Conservation (phyloP, 2,329 filamentous ascomycete genomes). For the Zymoseptoria passerinii region DNA sequence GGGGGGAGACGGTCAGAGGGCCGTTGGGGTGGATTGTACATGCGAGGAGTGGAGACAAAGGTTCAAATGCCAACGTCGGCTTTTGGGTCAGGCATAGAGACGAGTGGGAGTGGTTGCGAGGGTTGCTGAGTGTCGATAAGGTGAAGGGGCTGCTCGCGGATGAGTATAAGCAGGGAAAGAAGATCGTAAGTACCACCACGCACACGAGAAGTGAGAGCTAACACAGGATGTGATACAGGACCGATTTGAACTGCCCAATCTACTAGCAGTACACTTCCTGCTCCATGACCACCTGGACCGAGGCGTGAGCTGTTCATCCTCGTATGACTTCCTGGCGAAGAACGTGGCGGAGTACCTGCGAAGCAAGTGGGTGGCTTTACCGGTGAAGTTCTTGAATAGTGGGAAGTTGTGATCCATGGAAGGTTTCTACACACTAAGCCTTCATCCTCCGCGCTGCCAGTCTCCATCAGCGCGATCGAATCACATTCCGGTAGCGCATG, state of each 20-base stretch:
- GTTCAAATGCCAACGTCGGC: slow-evolving; percentile 29
- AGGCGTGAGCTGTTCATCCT: slow-evolving; percentile 26
- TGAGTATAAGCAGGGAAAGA: slow-evolving; percentile 27
- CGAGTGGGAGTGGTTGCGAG: slow-evolving; percentile 29
- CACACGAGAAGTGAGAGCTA: neutral
- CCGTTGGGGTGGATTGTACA: slow-evolving; percentile 34
- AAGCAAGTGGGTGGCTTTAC: slow-evolving; percentile 24
- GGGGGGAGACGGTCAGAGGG: slow-evolving; percentile 30
- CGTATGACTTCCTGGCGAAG: slow-evolving; percentile 28
- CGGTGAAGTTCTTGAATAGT: slow-evolving; percentile 24
- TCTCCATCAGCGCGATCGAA: neutral
- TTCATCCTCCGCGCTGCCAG: neutral
- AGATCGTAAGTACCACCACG: slow-evolving; percentile 21
- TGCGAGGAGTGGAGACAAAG: slow-evolving; percentile 30
- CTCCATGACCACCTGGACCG: slow-evolving; percentile 29
- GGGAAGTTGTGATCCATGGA: slow-evolving; percentile 18
- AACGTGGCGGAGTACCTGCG: slow-evolving; percentile 29
- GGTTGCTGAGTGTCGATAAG: slow-evolving; percentile 20
- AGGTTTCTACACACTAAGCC: neutral
- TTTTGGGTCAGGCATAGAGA: slow-evolving; percentile 34
- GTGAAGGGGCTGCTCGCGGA: slow-evolving; percentile 26
- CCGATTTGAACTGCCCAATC: slow-evolving; percentile 28
- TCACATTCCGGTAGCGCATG: too few relatives aligned
- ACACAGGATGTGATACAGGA: slow-evolving; percentile 12
- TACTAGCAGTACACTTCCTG: slow-evolving; percentile 29